phyloP scores from a whole-genome alignment of 1,284 basidiomycete species.

The Malassezia vespertilionis region DNA sequence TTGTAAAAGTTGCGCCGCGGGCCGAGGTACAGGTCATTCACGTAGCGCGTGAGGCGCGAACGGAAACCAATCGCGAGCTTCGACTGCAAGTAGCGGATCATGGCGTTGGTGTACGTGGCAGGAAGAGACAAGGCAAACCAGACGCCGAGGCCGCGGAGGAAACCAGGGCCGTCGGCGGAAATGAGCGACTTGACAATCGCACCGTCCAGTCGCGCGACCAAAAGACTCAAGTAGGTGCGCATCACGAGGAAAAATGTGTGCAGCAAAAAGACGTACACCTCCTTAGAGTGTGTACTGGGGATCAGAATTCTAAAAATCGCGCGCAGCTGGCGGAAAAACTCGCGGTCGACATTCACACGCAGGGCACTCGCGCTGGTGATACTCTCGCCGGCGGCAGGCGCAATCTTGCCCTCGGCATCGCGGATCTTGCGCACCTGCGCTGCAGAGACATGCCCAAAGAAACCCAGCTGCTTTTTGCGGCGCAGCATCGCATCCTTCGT shows the following conservation, averaged over 20 bases:
- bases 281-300: conserved; percentile 51
- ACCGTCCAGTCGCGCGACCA: conserved; percentile 80
- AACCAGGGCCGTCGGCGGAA: conserved; percentile 73
- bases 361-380: conserved; percentile 32
- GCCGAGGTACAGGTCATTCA: conserved; percentile 69
- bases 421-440: conserved; percentile 14
- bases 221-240: conserved; percentile 60
- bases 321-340: conserved; percentile 58
- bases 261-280: conserved; percentile 62
- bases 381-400: conserved; percentile 14
- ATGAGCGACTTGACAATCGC: conserved; percentile 78
- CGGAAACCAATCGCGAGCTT: conserved; percentile 74
- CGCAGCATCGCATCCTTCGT: conserved; percentile 13
- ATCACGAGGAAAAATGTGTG: conserved; percentile 81
- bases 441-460: conserved; percentile 19
- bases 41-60: conserved; percentile 77
- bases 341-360: conserved; percentile 56
- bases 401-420: conserved; percentile 26
- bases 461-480: conserved; percentile 4
- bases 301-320: conserved; percentile 45
- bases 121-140: conserved; percentile 88
- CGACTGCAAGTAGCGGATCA: conserved; percentile 86
- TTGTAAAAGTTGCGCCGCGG: conserved; percentile 54
- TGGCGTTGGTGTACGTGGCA: conserved; percentile 88
- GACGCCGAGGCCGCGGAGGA: conserved; percentile 67